Evolutionary conservation across 2,329 filamentous ascomycete species (phyloP), one percentile per base, ranked within the genome.

Genomic region (Apiospora phragmitis): DNA sequence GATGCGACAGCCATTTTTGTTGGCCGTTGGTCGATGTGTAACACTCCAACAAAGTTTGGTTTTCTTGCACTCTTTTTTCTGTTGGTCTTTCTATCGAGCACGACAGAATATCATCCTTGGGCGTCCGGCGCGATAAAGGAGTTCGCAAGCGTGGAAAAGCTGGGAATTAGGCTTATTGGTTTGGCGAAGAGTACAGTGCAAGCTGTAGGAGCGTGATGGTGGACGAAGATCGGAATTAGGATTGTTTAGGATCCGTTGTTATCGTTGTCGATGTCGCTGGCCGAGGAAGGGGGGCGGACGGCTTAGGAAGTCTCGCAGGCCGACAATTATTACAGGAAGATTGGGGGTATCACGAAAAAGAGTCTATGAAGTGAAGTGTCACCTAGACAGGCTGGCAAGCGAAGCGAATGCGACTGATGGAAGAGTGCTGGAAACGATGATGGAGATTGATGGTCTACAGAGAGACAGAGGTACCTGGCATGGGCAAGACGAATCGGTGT

Each of bases 1-100:
- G 94, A 95, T 72, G 87, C 81, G 79, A 90, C 86, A 70, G 89
- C 89, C 90, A 92, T 92, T 68, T 68, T 72, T 80, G 35, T 47
- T 62, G 55, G 55, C 32, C 8, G 55, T 9, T 59, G 35, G 65
- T 65, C 38, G 65, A 67, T 67, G 35, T 43, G 65, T 26, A 11
- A 35, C 9, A 18, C 32, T 38, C 55, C 55, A 38, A 62, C 55
- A 62, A 21, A 62, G 32, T 62, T 49, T 11, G 18, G 21, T 8
- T 59, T 32, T 24, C 32, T 47, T n/a, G 18, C 21, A n/a, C 4
- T 18, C 14, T 38, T 29, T 29, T 29, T 38, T 16, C 21, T 16
- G 18, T 6, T n/a, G 55, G 8, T 18, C 16, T 21, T 12, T 38
- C 8, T 62, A 67, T 45, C 38, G 29, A 16, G 41, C 65, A 11